Conservation (phyloP, 352 stramenopile species). For the Phytopythium mirpurense region DNA sequence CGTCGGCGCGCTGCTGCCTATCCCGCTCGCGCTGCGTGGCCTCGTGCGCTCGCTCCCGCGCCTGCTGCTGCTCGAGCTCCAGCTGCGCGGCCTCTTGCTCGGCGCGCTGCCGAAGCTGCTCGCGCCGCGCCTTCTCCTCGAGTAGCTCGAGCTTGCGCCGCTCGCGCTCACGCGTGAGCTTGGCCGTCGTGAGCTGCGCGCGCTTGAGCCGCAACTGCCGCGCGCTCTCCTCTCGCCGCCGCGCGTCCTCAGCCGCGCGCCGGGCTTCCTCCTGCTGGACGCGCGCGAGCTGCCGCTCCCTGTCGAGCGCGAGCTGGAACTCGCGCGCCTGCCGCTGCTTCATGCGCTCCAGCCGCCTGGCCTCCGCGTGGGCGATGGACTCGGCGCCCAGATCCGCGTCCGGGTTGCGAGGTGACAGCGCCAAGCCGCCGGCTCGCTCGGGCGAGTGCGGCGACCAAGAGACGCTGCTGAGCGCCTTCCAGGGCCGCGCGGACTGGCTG, state of each 20-base stretch:
- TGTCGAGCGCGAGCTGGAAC: conserved; percentile 71
- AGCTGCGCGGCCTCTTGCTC: conserved; percentile 41
- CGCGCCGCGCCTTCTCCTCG: conserved; percentile 32
- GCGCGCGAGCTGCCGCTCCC: conserved; percentile 64
- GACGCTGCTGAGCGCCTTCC: conserved; percentile 3
- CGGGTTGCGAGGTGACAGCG: not conserved
- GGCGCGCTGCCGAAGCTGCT: conserved; percentile 34
- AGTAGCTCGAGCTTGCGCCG: conserved; percentile 63
- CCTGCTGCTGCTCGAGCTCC: conserved; percentile 36
- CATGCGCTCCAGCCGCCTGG: conserved; percentile 52
- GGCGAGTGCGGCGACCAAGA: not conserved
- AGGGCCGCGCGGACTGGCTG: conserved; percentile 20
- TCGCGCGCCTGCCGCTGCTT: conserved; percentile 70
- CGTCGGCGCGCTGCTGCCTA: conserved; percentile 60
- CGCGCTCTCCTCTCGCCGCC: conserved; percentile 53
- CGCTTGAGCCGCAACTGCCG: conserved; percentile 42
- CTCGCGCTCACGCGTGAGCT: conserved; percentile 53
- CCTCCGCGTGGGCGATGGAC: conserved; percentile 61
- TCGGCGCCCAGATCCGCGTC: conserved; percentile 20
- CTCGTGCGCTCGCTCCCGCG: conserved; percentile 31
- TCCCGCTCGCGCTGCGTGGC: conserved; percentile 45
- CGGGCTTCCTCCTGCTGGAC: conserved; percentile 58
- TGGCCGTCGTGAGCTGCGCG: conserved; percentile 40
- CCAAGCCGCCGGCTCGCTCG: not conserved
- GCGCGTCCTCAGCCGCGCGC: conserved; percentile 42